These are phyloP conservation scores for Hyparrhenia diplandra DNA, from an alignment of 176 grass and related monocot genomes.

Conservation along the genomic window DNA sequence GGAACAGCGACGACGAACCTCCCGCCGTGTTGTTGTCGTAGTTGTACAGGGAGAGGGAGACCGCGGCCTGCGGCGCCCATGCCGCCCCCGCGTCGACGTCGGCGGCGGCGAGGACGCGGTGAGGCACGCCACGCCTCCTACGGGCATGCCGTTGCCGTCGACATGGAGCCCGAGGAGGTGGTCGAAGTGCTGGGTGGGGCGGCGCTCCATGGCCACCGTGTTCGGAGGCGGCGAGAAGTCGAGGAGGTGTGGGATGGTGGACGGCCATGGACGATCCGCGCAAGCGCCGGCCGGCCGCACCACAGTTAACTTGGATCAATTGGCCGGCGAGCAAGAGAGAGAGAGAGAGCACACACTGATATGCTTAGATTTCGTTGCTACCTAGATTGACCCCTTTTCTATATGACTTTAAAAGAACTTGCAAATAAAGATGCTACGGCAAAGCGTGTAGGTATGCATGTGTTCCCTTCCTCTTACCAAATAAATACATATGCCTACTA, in stretches of 20 bases:
- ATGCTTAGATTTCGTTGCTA: not conserved
- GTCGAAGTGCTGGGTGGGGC: constrained; percentile 1
- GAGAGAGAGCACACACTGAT: not conserved
- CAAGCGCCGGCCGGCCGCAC: not conserved
- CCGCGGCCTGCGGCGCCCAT: not conserved
- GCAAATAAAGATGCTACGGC: not conserved
- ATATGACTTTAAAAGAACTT: not conserved
- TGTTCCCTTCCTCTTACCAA: not conserved
- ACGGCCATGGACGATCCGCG: constrained; percentile 20
- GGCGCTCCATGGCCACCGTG: not conserved
- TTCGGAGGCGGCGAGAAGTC: constrained; percentile 27
- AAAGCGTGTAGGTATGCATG: not conserved
- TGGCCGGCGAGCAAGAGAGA: not conserved
- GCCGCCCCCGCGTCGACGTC: not conserved
- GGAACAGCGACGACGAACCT: not conserved
- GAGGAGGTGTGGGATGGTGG: constrained; percentile 30
- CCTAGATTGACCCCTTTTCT: not conserved
- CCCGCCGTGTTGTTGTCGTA: not conserved
- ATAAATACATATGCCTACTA: not conserved
- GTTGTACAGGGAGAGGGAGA: constrained; percentile 20
- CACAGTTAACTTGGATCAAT: not conserved
- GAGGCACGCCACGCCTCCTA: not conserved
- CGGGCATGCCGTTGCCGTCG: not conserved
- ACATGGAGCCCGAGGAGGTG: not conserved
- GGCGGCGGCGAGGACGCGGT: not conserved